phyloP scores from a whole-genome alignment of 2,329 filamentous ascomycete genomes.

The Fusarium nygamai region DNA sequence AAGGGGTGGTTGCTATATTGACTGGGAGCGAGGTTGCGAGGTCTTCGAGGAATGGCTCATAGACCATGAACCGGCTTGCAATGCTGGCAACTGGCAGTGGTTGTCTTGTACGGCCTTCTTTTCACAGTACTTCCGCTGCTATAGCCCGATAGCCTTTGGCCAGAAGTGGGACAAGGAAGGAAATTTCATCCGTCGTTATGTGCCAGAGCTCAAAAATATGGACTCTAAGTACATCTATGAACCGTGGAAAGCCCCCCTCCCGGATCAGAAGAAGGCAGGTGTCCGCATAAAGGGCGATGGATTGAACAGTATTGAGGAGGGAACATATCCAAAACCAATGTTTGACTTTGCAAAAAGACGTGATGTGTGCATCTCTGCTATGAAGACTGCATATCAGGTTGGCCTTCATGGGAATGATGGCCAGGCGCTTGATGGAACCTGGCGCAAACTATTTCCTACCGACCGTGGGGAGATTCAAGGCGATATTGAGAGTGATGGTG shows the following conservation, averaged over 20 bases:
- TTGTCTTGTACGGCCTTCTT: conserved; percentile 80
- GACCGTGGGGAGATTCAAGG: conserved; percentile 54
- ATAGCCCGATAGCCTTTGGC: conserved; percentile 75
- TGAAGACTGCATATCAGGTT: conserved; percentile 76
- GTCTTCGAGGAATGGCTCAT: conserved; percentile 82
- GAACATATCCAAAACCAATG: conserved; percentile 77
- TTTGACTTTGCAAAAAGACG: conserved; percentile 76
- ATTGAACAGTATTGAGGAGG: conserved; percentile 52
- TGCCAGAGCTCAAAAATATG: conserved; percentile 71
- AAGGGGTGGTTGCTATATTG: conserved; percentile 79
- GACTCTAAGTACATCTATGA: conserved; percentile 80
- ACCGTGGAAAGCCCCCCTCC: conserved; percentile 77
- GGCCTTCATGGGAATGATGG: conserved; percentile 72
- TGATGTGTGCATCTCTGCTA: conserved; percentile 69
- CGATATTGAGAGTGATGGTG: conserved; percentile 47
- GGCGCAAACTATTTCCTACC: conserved; percentile 58
- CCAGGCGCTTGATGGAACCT: conserved; percentile 69
- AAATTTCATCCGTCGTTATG: conserved; percentile 69
- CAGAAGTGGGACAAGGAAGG: conserved; percentile 81
- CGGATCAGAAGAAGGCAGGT: conserved; percentile 74
- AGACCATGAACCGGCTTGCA: conserved; percentile 79
- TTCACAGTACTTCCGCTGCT: conserved; percentile 75
- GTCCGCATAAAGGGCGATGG: conserved; percentile 69
- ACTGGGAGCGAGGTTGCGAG: conserved; percentile 81
- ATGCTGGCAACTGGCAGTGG: conserved; percentile 83